Evolutionary conservation across 1,284 basidiomycete species (phyloP).

Genomic region (Sanghuangporus baumii): DNA sequence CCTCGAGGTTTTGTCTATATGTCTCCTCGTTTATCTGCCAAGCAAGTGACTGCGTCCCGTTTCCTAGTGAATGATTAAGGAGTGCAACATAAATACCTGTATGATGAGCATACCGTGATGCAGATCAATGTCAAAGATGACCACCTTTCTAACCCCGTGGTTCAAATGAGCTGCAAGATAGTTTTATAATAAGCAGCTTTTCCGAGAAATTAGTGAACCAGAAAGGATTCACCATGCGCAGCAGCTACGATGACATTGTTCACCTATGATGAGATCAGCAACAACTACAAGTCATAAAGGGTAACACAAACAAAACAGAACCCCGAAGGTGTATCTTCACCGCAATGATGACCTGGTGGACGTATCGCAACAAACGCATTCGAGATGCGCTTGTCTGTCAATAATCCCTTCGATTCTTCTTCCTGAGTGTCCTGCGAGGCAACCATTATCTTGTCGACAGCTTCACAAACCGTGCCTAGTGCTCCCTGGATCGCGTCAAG

Average conservation of each 20-base stretch:
- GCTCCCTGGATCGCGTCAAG: conserved; percentile 73
- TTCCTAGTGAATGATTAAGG: conserved; percentile 45
- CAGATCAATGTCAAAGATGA: conserved; percentile 92
- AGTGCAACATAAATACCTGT: neutral
- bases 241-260: conserved; percentile 92
- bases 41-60: conserved; percentile 88
- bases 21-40: conserved; percentile 93
- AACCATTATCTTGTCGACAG: conserved; percentile 61
- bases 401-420: neutral
- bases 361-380: conserved; percentile 81
- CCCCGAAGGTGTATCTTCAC: conserved; percentile 81
- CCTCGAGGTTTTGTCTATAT: conserved; percentile 59
- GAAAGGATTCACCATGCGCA: conserved; percentile 64
- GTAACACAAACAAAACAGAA: conserved; percentile 71
- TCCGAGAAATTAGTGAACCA: neutral
- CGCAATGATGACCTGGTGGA: conserved; percentile 91
- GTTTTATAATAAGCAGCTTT: conserved; percentile 2
- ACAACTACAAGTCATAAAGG: neutral
- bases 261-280: neutral
- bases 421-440: conserved; percentile 19
- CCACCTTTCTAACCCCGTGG: conserved; percentile 73
- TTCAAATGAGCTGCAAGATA: conserved; percentile 62
- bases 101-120: conserved; percentile 64
- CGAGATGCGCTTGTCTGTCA: conserved; percentile 5
- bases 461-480: conserved; percentile 77